phyloP scores from a whole-genome alignment of 495 filamentous ascomycete genomes.

The Aspergillus leporis region DNA sequence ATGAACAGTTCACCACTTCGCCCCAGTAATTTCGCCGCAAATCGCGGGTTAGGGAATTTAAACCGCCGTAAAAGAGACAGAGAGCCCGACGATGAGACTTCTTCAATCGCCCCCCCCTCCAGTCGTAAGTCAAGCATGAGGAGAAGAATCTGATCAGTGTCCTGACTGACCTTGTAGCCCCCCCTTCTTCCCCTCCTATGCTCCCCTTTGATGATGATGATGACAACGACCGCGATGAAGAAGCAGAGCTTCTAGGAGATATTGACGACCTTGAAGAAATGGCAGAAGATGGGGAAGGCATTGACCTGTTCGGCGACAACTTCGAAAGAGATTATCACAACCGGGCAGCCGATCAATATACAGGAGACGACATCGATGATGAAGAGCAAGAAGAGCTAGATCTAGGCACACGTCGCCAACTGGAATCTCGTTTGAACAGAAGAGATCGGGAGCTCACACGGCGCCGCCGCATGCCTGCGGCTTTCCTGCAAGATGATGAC shows the following conservation, averaged over 20 bases:
- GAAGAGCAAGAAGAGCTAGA: slow-evolving; percentile 75
- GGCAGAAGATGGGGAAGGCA: slow-evolving; percentile 91
- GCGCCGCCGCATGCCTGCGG: slow-evolving; percentile 72
- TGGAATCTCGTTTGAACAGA: slow-evolving; percentile 80
- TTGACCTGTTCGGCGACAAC: slow-evolving; percentile 89
- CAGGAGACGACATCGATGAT: slow-evolving; percentile 72
- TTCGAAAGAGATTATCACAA: slow-evolving; percentile 82
- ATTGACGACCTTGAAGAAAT: slow-evolving; percentile 94
- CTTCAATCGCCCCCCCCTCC: slow-evolving; percentile 70
- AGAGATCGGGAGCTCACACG: slow-evolving; percentile 80
- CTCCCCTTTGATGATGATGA: slow-evolving; percentile 68
- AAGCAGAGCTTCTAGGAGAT: slow-evolving; percentile 72
- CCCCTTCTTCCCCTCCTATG: slow-evolving; percentile 48
- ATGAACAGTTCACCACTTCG: slow-evolving; percentile 73
- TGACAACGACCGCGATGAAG: slow-evolving; percentile 68
- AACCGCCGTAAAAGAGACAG: slow-evolving; percentile 79
- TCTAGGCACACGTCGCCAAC: slow-evolving; percentile 65
- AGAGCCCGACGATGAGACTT: slow-evolving; percentile 73
- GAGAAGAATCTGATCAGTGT: slow-evolving; percentile 16
- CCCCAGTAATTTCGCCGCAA: slow-evolving; percentile 81
- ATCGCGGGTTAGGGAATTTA: slow-evolving; percentile 65
- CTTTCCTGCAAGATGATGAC: slow-evolving; percentile 88
- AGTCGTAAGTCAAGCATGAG: slow-evolving; percentile 58
- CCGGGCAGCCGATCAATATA: slow-evolving; percentile 64
- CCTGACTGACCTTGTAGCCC: slow-evolving; percentile 34